A percentile compares a stretch with the other conserved stretches of the same genome.
Evolutionary conservation across 2,329 filamentous ascomycete genomes (phyloP).

Genomic region (Rhinocladiella mackenziei): DNA sequence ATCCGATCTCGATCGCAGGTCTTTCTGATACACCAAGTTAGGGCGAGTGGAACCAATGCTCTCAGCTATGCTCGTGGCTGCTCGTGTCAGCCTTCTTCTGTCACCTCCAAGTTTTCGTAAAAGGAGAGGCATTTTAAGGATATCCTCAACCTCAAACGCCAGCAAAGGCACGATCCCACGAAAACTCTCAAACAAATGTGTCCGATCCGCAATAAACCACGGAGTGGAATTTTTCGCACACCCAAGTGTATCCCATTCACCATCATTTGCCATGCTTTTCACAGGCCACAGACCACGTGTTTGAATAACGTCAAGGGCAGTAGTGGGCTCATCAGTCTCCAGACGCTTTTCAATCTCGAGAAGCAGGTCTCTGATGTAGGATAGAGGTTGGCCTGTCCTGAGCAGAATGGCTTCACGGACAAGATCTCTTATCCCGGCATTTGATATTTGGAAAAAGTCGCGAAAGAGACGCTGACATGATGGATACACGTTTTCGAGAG

Average conservation of each 20-base stretch:
- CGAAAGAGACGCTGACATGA: slow-evolving; percentile 10
- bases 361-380: slow-evolving; percentile 9
- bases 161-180: slow-evolving; percentile 5
- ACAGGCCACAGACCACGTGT: slow-evolving; percentile 6
- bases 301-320: slow-evolving; percentile 3
- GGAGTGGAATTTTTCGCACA: neutral
- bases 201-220: slow-evolving; percentile 9
- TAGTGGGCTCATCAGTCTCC: slow-evolving; percentile 6
- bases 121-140: slow-evolving; percentile 4
- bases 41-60: slow-evolving; percentile 1
- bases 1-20: slow-evolving; percentile 5
- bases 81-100: slow-evolving; percentile 5
- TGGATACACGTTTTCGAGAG: slow-evolving; percentile 9
- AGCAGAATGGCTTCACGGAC: slow-evolving; percentile 5
- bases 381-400: slow-evolving; percentile 1
- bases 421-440: slow-evolving; percentile 4
- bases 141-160: slow-evolving; percentile 6
- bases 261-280: neutral
- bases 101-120: slow-evolving; percentile 4
- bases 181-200: slow-evolving; percentile 9
- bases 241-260: slow-evolving; percentile 4
- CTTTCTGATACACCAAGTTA: neutral
- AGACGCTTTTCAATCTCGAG: slow-evolving; percentile 9
- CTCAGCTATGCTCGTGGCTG: slow-evolving; percentile 9
- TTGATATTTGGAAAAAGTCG: slow-evolving; percentile 5